Evolutionary conservation across 208 protist genomes (phyloP).

Genomic region (Naegleria lovaniensis): DNA sequence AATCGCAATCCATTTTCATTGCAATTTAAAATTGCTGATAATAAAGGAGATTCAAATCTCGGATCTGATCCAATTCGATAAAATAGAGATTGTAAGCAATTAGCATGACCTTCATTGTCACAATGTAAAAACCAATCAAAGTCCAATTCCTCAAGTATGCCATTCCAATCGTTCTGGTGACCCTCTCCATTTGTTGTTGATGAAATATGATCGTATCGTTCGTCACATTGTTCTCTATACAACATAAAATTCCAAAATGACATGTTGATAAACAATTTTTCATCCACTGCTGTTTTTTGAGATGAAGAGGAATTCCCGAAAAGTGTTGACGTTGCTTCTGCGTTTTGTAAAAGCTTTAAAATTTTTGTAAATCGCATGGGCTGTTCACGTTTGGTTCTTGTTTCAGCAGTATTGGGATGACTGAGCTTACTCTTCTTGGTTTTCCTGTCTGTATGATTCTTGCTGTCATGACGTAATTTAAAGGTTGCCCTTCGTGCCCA

Average conservation of each 20-base stretch:
- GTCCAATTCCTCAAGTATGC: background rate
- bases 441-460: too few species aligned
- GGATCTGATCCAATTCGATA: background rate
- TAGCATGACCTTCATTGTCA: background rate
- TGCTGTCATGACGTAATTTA: background rate
- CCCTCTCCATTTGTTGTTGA: too few species aligned
- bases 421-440: background rate
- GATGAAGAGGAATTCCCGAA: too few species aligned
- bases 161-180: background rate
- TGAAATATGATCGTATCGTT: too few species aligned
- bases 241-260: too few species aligned
- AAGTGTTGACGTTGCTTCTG: background rate
- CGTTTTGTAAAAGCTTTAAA: background rate
- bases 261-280: too few species aligned
- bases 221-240: too few species aligned
- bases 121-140: background rate
- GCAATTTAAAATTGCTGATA: background rate
- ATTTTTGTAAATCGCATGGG: background rate
- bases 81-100: background rate
- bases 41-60: background rate
- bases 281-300: too few species aligned
- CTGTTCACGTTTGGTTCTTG: background rate
- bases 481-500: background rate
- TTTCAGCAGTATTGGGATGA: too few species aligned
- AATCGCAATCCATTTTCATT: background rate